Evolutionary conservation across 768 basidiomycete genomes (phyloP).

Genomic region (Leccinum variicolor): DNA sequence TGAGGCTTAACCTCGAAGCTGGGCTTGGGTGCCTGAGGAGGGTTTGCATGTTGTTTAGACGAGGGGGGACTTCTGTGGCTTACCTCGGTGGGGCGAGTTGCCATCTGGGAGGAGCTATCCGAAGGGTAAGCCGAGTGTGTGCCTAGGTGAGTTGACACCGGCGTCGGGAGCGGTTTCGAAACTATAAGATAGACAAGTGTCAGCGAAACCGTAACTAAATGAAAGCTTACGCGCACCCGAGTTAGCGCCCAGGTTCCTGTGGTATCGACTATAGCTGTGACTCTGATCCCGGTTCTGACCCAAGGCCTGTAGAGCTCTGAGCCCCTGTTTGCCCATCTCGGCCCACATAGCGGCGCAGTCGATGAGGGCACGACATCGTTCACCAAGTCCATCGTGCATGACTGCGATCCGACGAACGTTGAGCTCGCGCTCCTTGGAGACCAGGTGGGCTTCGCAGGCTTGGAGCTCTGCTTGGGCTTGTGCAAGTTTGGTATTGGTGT

Average conservation of each 20-base stretch:
- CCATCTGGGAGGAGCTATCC: slow-evolving; percentile 58
- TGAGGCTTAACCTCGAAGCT: not conserved
- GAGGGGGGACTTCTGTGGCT: slow-evolving; percentile 11
- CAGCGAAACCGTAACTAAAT: not conserved
- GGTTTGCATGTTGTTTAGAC: no score
- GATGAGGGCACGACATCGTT: slow-evolving; percentile 56
- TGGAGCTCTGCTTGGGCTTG: no score
- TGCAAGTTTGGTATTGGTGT: not conserved
- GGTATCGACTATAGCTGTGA: no score
- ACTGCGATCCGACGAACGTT: slow-evolving; percentile 21
- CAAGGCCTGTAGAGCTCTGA: slow-evolving; percentile 30
- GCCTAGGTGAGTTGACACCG: slow-evolving; percentile 6
- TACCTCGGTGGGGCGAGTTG: slow-evolving; percentile 15
- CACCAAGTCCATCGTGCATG: slow-evolving; percentile 23
- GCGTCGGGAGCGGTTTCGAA: slow-evolving; percentile 3
- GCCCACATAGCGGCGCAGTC: slow-evolving; percentile 1
- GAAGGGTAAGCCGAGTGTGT: slow-evolving; percentile 32
- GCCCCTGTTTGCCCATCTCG: slow-evolving; percentile 62
- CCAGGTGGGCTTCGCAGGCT: no score
- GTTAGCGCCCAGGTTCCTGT: not conserved
- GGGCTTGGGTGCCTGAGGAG: no score
- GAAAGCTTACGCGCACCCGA: slow-evolving; percentile 1
- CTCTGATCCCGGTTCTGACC: not conserved
- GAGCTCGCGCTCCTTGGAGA: no score
- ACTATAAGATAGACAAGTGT: not conserved